Percentiles rank a stretch among this genome's conserved stretches.
Conservation (phyloP, 2,329 filamentous ascomycete species). For the Diaporthe velutina region DNA sequence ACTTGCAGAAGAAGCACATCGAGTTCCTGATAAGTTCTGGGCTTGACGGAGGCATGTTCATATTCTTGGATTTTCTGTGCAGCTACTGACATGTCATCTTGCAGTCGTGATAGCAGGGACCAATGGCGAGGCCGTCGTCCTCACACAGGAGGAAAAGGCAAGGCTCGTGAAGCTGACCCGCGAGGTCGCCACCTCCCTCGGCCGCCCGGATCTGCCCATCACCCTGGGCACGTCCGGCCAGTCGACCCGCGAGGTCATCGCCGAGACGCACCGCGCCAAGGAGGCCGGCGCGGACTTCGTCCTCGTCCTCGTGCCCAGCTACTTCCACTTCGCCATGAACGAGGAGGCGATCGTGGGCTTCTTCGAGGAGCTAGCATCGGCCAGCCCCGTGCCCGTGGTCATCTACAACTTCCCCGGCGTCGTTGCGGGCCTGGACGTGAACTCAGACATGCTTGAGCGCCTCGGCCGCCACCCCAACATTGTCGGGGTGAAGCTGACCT, state of each 20-base stretch:
- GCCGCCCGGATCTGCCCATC: constrained; percentile 69
- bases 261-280: constrained; percentile 72
- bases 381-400: constrained; percentile 72
- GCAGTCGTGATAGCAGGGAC: constrained; percentile 76
- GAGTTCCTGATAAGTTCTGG: constrained; percentile 66
- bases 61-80: not conserved
- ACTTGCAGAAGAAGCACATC: constrained; percentile 64
- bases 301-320: constrained; percentile 77
- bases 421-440: constrained; percentile 75
- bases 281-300: constrained; percentile 76
- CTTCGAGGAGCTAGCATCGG: constrained; percentile 73
- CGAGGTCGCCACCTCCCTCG: constrained; percentile 67
- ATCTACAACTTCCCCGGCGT: constrained; percentile 82
- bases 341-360: constrained; percentile 71
- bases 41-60: constrained; percentile 60
- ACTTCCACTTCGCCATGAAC: constrained; percentile 76
- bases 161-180: constrained; percentile 73
- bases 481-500: constrained; percentile 79
- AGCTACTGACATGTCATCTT: constrained; percentile 35
- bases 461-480: constrained; percentile 74
- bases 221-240: constrained; percentile 77
- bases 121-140: constrained; percentile 80
- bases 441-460: constrained; percentile 72
- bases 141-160: constrained; percentile 73
- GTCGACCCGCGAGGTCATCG: constrained; percentile 75